Conservation (phyloP, 2,329 filamentous ascomycete genomes). For the Aspergillus niger region DNA sequence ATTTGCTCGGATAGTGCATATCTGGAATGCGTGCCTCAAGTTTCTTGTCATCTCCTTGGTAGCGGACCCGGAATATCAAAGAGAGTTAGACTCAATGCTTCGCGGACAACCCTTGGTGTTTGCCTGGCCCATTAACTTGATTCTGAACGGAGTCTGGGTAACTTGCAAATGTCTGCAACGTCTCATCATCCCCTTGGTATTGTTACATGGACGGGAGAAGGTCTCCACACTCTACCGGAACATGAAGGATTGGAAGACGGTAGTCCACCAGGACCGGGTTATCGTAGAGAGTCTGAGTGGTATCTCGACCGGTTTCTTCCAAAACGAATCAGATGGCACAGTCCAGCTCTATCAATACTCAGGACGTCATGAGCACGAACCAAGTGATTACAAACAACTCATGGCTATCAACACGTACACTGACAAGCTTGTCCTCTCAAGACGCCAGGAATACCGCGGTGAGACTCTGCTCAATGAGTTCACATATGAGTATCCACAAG, state of each 20-base stretch:
- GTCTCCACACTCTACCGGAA: slow-evolving; percentile 28
- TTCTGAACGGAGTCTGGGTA: slow-evolving; percentile 50
- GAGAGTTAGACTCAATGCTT: slow-evolving; percentile 49
- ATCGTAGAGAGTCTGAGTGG: slow-evolving; percentile 50
- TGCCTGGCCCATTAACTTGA: slow-evolving; percentile 38
- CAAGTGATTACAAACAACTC: slow-evolving; percentile 42
- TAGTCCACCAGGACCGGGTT: slow-evolving; percentile 48
- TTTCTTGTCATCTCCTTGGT: slow-evolving; percentile 53
- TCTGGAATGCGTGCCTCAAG: slow-evolving; percentile 37
- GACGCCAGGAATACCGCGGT: slow-evolving; percentile 48
- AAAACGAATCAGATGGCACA: slow-evolving; percentile 35
- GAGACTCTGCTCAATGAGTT: slow-evolving; percentile 48
- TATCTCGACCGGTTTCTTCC: slow-evolving; percentile 51
- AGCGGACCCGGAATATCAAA: slow-evolving; percentile 54
- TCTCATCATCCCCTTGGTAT: slow-evolving; percentile 46
- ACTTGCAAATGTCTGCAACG: slow-evolving; percentile 49
- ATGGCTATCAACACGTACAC: slow-evolving; percentile 51
- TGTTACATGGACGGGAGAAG: slow-evolving; percentile 52
- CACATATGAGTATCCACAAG: slow-evolving; percentile 46
- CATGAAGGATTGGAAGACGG: slow-evolving; percentile 43
- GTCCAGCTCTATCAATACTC: slow-evolving; percentile 43
- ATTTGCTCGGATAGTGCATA: slow-evolving; percentile 39
- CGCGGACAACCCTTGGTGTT: slow-evolving; percentile 37
- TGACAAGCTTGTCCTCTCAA: slow-evolving; percentile 46
- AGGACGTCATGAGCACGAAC: slow-evolving; percentile 47